These are phyloP conservation scores for Protomyces arabidopsidicola DNA, from an alignment of 1,139 yeast species.

Conservation along the genomic window DNA sequence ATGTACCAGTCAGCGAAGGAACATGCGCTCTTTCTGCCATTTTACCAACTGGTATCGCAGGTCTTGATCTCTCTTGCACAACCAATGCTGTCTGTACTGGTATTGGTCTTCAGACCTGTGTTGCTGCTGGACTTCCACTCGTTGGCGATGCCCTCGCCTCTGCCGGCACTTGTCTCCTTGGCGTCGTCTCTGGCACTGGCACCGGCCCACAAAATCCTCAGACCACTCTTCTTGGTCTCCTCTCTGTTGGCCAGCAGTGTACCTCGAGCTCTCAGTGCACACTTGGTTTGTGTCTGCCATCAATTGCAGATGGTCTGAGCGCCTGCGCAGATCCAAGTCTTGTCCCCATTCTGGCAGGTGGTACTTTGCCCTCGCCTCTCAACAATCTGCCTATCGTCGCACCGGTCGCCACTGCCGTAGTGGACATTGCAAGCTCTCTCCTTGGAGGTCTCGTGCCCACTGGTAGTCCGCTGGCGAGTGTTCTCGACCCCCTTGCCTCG, in stretches of 20 bases:
- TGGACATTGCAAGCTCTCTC: neutral
- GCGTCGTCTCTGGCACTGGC: neutral
- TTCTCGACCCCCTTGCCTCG: neutral
- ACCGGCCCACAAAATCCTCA: neutral
- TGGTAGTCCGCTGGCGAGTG: neutral
- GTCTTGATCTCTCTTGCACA: neutral
- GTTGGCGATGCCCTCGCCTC: neutral
- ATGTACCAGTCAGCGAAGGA: neutral
- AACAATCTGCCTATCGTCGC: neutral
- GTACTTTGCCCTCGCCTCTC: neutral
- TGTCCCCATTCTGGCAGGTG: neutral
- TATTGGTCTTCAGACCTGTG: neutral
- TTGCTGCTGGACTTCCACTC: neutral
- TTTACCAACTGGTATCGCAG: neutral
- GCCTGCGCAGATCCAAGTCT: neutral
- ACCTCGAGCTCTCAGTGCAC: neutral
- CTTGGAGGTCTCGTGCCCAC: neutral
- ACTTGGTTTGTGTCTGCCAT: neutral
- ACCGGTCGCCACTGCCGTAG: neutral
- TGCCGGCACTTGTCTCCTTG: neutral
- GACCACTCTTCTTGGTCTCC: neutral
- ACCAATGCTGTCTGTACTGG: neutral
- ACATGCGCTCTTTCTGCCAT: neutral
- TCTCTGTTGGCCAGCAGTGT: neutral
- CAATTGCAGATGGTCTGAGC: neutral